phyloP scores from a whole-genome alignment of 441 rosid genomes.

The Arabidopsis lyrata region DNA sequence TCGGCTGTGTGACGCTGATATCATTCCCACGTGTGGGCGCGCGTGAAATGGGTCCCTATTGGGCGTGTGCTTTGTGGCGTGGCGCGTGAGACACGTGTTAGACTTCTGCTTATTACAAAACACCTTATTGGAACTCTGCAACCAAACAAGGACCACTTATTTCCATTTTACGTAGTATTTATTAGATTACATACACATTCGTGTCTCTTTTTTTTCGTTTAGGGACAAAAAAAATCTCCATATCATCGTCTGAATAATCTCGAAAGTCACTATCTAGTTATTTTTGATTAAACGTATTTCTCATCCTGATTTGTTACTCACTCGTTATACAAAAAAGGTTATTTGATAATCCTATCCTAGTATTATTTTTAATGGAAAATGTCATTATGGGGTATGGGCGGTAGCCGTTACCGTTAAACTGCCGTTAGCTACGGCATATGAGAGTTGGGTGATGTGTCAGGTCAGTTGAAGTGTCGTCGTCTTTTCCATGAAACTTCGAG shows the following conservation, averaged over 20 bases:
- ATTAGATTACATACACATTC: slow-evolving; percentile 13
- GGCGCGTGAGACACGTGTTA: slow-evolving; percentile 39
- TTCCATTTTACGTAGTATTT: slow-evolving; percentile 32
- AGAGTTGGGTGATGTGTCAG: slow-evolving; percentile 34
- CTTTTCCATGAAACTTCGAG: slow-evolving; percentile 31
- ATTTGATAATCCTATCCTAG: background rate
- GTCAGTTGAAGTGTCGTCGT: slow-evolving; percentile 33
- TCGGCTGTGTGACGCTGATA: slow-evolving; percentile 40
- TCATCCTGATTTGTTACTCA: background rate
- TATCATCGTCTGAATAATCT: background rate
- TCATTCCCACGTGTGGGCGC: slow-evolving; percentile 26
- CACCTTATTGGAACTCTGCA: slow-evolving; percentile 33
- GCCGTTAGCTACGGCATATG: slow-evolving; percentile 35
- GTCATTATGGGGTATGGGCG: background rate
- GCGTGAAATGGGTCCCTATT: slow-evolving; percentile 23
- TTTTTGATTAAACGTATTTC: background rate
- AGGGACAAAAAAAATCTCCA: background rate
- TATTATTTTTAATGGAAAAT: too few species aligned
- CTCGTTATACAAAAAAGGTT: background rate
- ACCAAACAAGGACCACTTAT: slow-evolving; percentile 32
- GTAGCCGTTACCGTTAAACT: slow-evolving; percentile 33
- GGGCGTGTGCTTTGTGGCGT: slow-evolving; percentile 11
- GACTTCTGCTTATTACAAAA: background rate
- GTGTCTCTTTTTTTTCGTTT: slow-evolving; percentile 7
- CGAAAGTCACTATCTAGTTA: background rate